phyloP scores from a whole-genome alignment of 208 protist species.

The Crithidia brevicula region DNA sequence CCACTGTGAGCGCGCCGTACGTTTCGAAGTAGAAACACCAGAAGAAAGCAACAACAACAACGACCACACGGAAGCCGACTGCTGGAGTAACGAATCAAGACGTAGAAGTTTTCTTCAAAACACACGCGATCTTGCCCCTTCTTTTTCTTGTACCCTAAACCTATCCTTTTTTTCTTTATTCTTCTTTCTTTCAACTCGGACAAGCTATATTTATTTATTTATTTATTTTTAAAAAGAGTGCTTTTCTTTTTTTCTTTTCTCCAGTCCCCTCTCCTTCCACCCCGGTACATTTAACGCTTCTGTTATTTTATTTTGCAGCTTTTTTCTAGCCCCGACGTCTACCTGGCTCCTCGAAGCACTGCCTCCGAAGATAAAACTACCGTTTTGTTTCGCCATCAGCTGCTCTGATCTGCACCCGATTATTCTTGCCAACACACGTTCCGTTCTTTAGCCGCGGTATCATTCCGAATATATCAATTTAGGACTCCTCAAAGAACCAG shows the following conservation, averaged over 20 bases:
- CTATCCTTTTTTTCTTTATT: slow-evolving; percentile 1
- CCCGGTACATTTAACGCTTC: not conserved
- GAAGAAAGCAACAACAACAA: not conserved
- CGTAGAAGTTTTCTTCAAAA: slow-evolving; percentile 30
- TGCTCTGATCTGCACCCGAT: too few relatives aligned
- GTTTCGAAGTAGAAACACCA: not conserved
- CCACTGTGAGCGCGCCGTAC: not conserved
- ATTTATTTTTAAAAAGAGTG: slow-evolving; percentile 1
- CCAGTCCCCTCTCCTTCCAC: not conserved
- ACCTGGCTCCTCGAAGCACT: too few relatives aligned
- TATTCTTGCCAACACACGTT: too few relatives aligned
- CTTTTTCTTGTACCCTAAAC: not conserved
- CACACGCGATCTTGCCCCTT: slow-evolving; percentile 3
- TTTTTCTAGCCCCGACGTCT: too few relatives aligned
- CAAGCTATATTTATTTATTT: not conserved
- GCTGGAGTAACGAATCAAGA: slow-evolving; percentile 5
- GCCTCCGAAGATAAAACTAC: too few relatives aligned
- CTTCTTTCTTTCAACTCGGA: not conserved
- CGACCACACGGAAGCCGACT: not conserved
- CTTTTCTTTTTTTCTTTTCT: not conserved
- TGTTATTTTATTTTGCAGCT: too few relatives aligned
- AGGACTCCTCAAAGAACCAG: too few relatives aligned
- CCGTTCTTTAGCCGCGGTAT: too few relatives aligned
- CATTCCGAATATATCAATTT: too few relatives aligned
- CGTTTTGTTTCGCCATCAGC: too few relatives aligned